These are phyloP conservation scores for Forsythia suspensa DNA, from an alignment of 257 asterid genomes.

Conservation along the genomic window DNA sequence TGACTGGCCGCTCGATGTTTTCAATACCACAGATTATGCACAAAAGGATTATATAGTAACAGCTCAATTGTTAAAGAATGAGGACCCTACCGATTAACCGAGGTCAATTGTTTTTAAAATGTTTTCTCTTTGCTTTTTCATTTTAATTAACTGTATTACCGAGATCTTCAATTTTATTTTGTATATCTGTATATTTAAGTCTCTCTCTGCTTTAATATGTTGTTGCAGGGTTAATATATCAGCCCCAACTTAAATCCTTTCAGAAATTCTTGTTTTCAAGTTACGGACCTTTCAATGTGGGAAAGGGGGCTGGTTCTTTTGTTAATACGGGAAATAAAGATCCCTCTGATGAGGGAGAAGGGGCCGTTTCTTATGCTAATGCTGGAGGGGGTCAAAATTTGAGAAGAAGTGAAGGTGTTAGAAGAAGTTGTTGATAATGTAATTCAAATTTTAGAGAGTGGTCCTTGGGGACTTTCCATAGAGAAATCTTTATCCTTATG, in stretches of 20 bases:
- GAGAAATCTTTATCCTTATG: constrained; percentile 60
- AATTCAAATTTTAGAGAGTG: constrained; percentile 58
- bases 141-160: not conserved
- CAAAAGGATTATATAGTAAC: not conserved
- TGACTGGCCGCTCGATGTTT: not conserved
- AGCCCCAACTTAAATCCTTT: constrained; percentile 33
- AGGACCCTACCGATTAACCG: constrained; percentile 30
- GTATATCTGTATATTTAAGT: not conserved
- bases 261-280: constrained; percentile 36
- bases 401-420: constrained; percentile 38
- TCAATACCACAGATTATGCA: not conserved
- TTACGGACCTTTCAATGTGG: constrained; percentile 39
- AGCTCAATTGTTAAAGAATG: constrained; percentile 37
- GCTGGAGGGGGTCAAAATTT: constrained; percentile 30
- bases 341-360: constrained; percentile 26
- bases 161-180: not conserved
- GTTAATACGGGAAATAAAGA: constrained; percentile 32
- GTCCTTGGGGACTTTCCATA: constrained; percentile 72
- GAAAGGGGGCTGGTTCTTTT: constrained; percentile 23
- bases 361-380: constrained; percentile 29
- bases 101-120: constrained; percentile 32
- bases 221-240: constrained; percentile 50
- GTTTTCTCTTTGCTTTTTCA: not conserved
- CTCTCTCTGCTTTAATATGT: constrained; percentile 24
- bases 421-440: constrained; percentile 43